A percentile compares a stretch with the other conserved stretches of the same genome.
phyloP scores from a whole-genome alignment of 2,329 filamentous ascomycete species.

The Neofusicoccum ribis region DNA sequence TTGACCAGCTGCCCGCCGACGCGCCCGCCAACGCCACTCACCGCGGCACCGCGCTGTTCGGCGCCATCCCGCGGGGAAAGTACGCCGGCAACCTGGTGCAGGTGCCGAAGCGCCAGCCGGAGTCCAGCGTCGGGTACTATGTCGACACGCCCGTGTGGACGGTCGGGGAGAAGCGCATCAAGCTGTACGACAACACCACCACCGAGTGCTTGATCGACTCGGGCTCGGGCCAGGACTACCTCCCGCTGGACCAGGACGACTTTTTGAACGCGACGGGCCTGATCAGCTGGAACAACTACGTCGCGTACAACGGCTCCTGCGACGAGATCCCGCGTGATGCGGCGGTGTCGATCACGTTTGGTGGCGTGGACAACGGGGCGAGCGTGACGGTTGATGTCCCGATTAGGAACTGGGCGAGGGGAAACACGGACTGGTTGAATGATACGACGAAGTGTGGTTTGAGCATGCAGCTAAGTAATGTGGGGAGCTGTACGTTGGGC shows the following conservation, averaged over 20 bases:
- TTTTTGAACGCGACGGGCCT: conserved; percentile 26
- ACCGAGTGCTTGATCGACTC: conserved; percentile 34
- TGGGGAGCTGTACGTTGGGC: conserved; percentile 31
- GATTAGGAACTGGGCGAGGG: background rate
- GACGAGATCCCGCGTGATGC: background rate
- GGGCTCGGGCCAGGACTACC: conserved; percentile 29
- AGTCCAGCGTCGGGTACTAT: background rate
- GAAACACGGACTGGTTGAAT: background rate
- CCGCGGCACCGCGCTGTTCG: conserved; percentile 34
- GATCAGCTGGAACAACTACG: background rate
- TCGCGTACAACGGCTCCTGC: background rate
- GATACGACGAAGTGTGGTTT: background rate
- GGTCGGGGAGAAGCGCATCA: background rate
- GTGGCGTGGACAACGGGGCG: conserved; percentile 21
- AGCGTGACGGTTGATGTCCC: background rate
- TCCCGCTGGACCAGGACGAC: conserved; percentile 25
- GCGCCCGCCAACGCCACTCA: conserved; percentile 24
- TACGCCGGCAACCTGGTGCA: conserved; percentile 34
- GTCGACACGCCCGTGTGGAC: background rate
- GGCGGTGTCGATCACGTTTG: background rate
- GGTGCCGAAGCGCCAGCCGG: conserved; percentile 25
- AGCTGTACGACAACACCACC: conserved; percentile 6
- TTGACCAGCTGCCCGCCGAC: conserved; percentile 30
- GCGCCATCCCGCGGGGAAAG: conserved; percentile 37
- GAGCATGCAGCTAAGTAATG: conserved; percentile 26